A percentile compares a stretch with the other conserved stretches of the same genome.
phyloP scores from a whole-genome alignment of 169 alveolate species.

The Cryptosporidium xiaoi region DNA sequence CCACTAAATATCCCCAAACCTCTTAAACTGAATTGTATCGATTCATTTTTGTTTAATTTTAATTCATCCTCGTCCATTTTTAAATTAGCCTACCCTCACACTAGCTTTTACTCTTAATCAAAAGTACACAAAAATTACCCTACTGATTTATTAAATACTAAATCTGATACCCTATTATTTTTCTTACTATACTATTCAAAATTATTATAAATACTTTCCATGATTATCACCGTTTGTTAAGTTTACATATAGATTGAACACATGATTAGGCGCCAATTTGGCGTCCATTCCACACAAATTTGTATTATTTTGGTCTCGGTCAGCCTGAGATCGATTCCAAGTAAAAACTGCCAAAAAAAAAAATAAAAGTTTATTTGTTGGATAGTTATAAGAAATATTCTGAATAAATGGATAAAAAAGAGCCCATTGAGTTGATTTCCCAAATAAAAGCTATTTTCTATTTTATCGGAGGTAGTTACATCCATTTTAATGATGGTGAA shows the following conservation, averaged over 20 bases:
- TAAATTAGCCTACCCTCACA: neutral
- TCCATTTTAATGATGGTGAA: neutral
- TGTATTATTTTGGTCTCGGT: conserved; percentile 53
- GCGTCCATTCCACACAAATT: conserved; percentile 75
- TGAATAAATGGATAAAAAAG: conserved; percentile 1
- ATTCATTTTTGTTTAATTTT: conserved; percentile 7
- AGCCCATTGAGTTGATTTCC: conserved; percentile 49
- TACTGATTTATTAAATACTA: neutral
- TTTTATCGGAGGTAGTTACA: conserved; percentile 52
- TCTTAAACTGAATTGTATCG: conserved; percentile 55
- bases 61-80: conserved; percentile 54
- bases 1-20: conserved; percentile 66
- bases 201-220: neutral
- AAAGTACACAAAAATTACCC: conserved; percentile 1
- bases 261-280: conserved; percentile 72
- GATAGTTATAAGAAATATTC: neutral
- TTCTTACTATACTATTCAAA: neutral
- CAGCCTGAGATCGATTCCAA: conserved; percentile 10
- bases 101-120: neutral
- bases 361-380: neutral
- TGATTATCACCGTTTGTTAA: neutral
- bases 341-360: neutral
- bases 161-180: conserved; percentile 12
- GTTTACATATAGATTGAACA: conserved; percentile 29
- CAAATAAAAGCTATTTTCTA: conserved; percentile 62